Evolutionary conservation across 805 yeast species (phyloP), one percentile per base, ranked within the genome.

Genomic region (Huiozyma naganishii): DNA sequence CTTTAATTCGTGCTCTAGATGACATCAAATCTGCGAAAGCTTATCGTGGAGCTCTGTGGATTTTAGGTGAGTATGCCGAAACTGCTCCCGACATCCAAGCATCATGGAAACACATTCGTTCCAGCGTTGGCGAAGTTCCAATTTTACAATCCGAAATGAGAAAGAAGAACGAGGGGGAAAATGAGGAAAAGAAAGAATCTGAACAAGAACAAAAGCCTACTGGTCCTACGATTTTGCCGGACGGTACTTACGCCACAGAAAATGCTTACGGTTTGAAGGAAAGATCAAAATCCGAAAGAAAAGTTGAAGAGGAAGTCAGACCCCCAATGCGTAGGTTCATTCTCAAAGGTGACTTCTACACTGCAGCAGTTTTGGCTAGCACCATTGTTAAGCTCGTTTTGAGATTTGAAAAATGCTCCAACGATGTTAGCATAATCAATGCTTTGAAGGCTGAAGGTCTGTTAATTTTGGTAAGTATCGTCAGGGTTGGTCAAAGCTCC

Each of bases 211-310:
- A 32, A 11, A 71, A 68, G 34, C 60, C 65, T 6, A 60, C 66
- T 34, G 85, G 85, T 38, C 97, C 97, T 17, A 80, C 83, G 47
- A 81, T 92, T 46, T 73, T 92, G 51, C 95, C 98, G n/a, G 99
- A 92, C 67, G 99, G 99, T 54, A 92, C 99, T 0, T 92, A 92
- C 65, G 98, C 98, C 29, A 85, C 96, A 36, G 98, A 92, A 66
- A 83, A 83, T 11, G 67, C 78, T 5, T 69, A 68, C 64, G 97
- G 96, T 50, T 83, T 95, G 1, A 86, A 84, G 61, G 95, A 95
- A 27, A 79, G 92, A 27, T 95, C 85, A 61, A 77, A 79, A 49
- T 92, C 95, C 0, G 66, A 81, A 45, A 78, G 84, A 6, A 60
- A 72, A 8, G 67, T 66, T 29, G 68, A 68, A 43, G 67, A 68